Conservation (phyloP, 2,329 filamentous ascomycete species). For the Aspergillus floridensis region DNA sequence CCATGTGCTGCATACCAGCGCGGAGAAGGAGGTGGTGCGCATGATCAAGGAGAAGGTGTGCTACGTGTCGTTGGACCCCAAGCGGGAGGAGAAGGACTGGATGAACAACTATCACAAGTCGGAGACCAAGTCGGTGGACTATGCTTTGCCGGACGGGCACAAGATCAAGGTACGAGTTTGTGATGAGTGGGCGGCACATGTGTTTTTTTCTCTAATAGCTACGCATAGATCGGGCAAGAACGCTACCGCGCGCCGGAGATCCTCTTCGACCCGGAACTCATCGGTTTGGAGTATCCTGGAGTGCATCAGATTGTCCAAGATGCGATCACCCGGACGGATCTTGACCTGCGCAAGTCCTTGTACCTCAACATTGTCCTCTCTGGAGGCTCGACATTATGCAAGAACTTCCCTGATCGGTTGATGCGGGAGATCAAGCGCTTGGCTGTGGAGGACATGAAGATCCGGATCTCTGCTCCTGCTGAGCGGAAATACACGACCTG, state of each 20-base stretch:
- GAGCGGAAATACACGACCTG: constrained; percentile 98
- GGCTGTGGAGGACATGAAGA: constrained; percentile 98
- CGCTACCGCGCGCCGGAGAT: constrained; percentile 96
- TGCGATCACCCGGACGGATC: constrained; percentile 88
- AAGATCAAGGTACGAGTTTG: constrained; percentile 70
- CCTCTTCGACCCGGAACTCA: constrained; percentile 94
- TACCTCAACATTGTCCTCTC: constrained; percentile 98
- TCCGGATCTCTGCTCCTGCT: constrained; percentile 97
- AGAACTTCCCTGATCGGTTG: constrained; percentile 91
- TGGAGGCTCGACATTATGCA: constrained; percentile 91
- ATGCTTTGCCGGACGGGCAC: constrained; percentile 86
- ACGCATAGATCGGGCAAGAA: constrained; percentile 75
- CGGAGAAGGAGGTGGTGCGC: constrained; percentile 98
- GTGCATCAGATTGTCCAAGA: constrained; percentile 98
- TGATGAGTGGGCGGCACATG: neutral
- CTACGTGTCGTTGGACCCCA: constrained; percentile 87
- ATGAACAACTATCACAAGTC: constrained; percentile 66
- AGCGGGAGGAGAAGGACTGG: constrained; percentile 97
- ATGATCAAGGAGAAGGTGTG: constrained; percentile 94
- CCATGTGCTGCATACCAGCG: constrained; percentile 93
- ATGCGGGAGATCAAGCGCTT: constrained; percentile 88
- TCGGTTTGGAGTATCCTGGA: constrained; percentile 92
- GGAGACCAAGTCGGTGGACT: constrained; percentile 78
- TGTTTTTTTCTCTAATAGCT: constrained; percentile 1
- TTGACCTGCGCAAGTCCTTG: constrained; percentile 89